Base-by-base conservation (phyloP, 495 filamentous ascomycete genomes). In the Aspergillus funiculosus region DNA sequence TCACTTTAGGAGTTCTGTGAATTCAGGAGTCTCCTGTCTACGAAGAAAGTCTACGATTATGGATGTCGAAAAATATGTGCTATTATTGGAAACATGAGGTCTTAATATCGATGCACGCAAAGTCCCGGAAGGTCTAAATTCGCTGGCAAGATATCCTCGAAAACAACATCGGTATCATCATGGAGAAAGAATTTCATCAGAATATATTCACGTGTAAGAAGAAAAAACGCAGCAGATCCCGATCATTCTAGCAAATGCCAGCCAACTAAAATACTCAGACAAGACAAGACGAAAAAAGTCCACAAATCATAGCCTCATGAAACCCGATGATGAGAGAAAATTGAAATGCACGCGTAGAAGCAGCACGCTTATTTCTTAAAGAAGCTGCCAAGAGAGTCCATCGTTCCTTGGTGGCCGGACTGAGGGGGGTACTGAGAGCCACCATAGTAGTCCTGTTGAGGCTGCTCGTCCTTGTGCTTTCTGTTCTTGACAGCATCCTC, bases 401-500 rank as follows among this genome's bases (percentile, higher is more conserved):
- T 62, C 63, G 66, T 64, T 45, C 56, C 31, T 28, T 39, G 30
- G 29, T 46, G 41, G 35, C 39, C 20, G 18, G 50, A 43, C 51
- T 65, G 42, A 14, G 56, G 48, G 18, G 46, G 39, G 17, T 51
- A 44, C 8, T 46, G 53, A 18, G 53, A 56, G 8, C 51, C 52
- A 15, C 56, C 54, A 25, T 56, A 51, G 39, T 49, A 38, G 24
- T 48, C 54, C 19, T 50, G 52, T 46, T 52, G 29, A 30, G 40
- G 45, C 13, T 51, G 21, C 35, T 61, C 42, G 6, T 63, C 59
- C 53, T 59, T 62, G 50, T 62, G 46, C 53, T 59, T 61, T 55
- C 67, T 61, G 59, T 71, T 68, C 67, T 72, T 72, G 35, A 69
- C 48, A 10, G 64, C 64, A 24, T 74, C 68, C 47, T 74, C 62